Evolutionary conservation across 805 yeast genomes (phyloP).

Genomic region (Teunomyces kruisii): DNA sequence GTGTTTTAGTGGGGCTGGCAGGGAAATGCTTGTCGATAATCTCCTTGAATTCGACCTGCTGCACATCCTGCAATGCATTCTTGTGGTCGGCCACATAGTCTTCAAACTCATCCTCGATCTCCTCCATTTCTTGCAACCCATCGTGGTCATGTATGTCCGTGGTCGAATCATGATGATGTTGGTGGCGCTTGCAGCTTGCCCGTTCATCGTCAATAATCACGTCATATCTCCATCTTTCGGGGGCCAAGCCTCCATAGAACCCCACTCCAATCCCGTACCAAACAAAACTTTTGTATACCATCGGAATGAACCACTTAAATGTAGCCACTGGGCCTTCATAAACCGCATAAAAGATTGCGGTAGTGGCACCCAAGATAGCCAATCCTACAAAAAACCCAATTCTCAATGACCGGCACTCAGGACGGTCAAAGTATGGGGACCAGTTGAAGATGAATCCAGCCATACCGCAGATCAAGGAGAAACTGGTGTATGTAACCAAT

Average conservation of each 20-base stretch:
- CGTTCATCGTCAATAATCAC: constrained; percentile 51
- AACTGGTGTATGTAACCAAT: constrained; percentile 47
- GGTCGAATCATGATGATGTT: neutral
- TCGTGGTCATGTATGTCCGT: neutral
- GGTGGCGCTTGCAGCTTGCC: constrained; percentile 10
- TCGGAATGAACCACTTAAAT: constrained; percentile 59
- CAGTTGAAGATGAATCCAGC: constrained; percentile 81
- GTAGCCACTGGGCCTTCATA: constrained; percentile 58
- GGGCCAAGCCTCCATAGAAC: constrained; percentile 83
- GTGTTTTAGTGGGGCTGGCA: constrained; percentile 29
- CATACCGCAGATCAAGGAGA: constrained; percentile 66
- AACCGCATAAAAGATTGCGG: constrained; percentile 56
- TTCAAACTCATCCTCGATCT: constrained; percentile 28
- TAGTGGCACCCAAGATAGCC: constrained; percentile 70
- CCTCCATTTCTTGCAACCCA: constrained; percentile 26
- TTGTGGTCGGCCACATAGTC: constrained; percentile 7
- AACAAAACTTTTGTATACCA: constrained; percentile 61
- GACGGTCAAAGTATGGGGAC: constrained; percentile 89
- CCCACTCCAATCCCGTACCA: constrained; percentile 83
- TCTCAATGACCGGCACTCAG: constrained; percentile 77
- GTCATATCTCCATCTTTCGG: constrained; percentile 84
- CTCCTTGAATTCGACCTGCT: constrained; percentile 22
- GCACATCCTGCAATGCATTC: constrained; percentile 10
- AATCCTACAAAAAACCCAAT: constrained; percentile 78
- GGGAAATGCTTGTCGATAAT: constrained; percentile 41